Percentiles rank a stretch among this genome's conserved stretches.
Evolutionary conservation across 305 asterid species (phyloP).

Genomic region (Salvia sclarea): DNA sequence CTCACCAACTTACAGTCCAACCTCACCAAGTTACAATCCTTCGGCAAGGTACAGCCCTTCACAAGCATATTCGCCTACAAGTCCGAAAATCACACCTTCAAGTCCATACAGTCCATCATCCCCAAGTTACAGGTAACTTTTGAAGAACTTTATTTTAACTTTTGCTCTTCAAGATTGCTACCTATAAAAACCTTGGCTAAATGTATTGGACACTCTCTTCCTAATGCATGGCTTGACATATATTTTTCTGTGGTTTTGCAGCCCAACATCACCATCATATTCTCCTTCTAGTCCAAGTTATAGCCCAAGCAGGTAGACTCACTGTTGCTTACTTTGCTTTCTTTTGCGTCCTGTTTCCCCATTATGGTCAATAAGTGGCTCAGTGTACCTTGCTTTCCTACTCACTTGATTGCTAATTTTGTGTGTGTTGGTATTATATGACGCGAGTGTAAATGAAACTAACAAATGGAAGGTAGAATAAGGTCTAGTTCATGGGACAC

Average conservation of each 20-base stretch:
- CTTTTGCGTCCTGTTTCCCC: not conserved
- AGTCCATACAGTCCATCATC: conserved; percentile 96
- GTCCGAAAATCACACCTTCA: conserved; percentile 79
- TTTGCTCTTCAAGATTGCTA: conserved; percentile 16
- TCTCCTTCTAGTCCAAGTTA: conserved; percentile 94
- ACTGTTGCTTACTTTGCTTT: not conserved
- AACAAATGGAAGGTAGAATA: not conserved
- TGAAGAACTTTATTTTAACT: not conserved
- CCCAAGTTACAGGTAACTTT: conserved; percentile 84
- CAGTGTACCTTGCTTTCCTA: not conserved
- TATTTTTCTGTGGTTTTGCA: conserved; percentile 44
- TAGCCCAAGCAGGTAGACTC: conserved; percentile 89
- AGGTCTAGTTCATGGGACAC: not conserved
- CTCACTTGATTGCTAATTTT: conserved; percentile 5
- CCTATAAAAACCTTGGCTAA: not conserved
- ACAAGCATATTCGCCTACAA: conserved; percentile 86
- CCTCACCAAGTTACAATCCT: conserved; percentile 80
- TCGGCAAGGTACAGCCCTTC: conserved; percentile 88
- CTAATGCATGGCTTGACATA: conserved; percentile 6
- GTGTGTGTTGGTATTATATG: not conserved
- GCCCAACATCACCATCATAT: conserved; percentile 96
- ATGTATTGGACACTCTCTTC: conserved; percentile 7
- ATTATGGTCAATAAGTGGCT: not conserved
- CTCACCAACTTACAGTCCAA: conserved; percentile 72
- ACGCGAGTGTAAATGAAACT: not conserved